Base-by-base conservation (phyloP, 202 grass and related monocot genomes). In the Alloteropsis angusta region DNA sequence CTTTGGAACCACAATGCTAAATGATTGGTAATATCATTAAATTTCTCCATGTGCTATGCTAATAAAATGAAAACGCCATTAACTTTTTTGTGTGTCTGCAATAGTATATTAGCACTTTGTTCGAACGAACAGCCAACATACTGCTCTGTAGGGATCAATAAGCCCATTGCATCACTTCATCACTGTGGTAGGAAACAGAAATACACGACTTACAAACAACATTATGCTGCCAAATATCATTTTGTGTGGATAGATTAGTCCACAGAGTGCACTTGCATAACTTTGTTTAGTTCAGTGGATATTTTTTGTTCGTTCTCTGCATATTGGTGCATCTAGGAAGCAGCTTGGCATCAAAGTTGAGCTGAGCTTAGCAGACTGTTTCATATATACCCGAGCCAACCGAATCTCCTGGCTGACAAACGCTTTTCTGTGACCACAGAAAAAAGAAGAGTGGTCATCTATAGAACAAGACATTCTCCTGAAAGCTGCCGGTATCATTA, bases 391-490 rank as follows among this genome's bases (percentile, higher is more conserved):
- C 28, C 3, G 28, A 30, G 2, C 28, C 28, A 30, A 30, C 28
- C 28, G 2, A 30, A 30, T 30, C 28, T 30, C 28, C 37, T 26
- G 54, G 21, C 28, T 52, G 26, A 42, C 34, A 57, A 23, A 18
- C 50, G 30, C 12, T 49, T 78, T 57, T 41, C 4, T 16, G 9
- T 62, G 18, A 25, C 50, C 79, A 12, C 30, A 92, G 89, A 87
- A 72, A 74, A 92, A 56, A 83, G 92, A 89, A 32, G 86, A 91
- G 79, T 82, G 86, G 50, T 89, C 66, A 62, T 83, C 78, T 12
- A n/a, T 76, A 70, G 86, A 95, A 66, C 92, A 95, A 87, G 92
- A 87, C 52, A 85, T 95, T 83, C 78, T 95, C 69, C 72, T 92
- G 55, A 67, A 85, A 67, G 84, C 92, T 59, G 86, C 58, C 11